Evolutionary conservation across 169 alveolate species (phyloP), one percentile per base, ranked within the genome.

Genomic region (Plasmodium blacklocki): DNA sequence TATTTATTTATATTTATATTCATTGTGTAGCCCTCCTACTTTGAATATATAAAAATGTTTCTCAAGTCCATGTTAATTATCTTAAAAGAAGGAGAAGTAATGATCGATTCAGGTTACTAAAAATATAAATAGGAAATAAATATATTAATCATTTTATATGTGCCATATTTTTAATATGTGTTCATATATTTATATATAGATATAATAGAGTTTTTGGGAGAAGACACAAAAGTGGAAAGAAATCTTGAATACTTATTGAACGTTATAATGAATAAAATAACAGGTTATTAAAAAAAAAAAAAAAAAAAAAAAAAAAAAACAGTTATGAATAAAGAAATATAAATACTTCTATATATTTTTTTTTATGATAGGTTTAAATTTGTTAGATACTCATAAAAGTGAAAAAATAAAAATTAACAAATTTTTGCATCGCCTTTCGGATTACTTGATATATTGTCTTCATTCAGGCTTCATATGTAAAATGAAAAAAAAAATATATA

Each of bases 381-480:
- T 76, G 29, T 39, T 66, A 49, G 89, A 76, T 45, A 76, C 89
- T 5, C 89, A 76, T 73, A 64, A 15, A 50, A 76, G 89, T 12
- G 89, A 76, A 52, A 50, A 47, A 47, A 66, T 26, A 26, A 76
- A 76, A 76, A 64, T 76, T 21, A 76, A 76, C 26, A 29, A 75
- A 29, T 6, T 76, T n/a, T 58, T 76, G 49, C 89, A 76, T 68
- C 76, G 89, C 4, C 67, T 76, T 1, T 58, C 89, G 1, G 75
- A 76, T n/a, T 76, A 76, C 56, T 47, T 76, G 12, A 29, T 76
- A 39, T 76, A 64, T 23, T 76, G 89, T 12, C 19, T 76, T 21
- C 76, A 76, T 26, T 18, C 78, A 39, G 89, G 89, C 6, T 76
- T 76, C 26, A 19, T 76, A 50, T 76, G 89, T 76, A 76, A n/a